phyloP scores from a whole-genome alignment of 2,329 filamentous ascomycete genomes.

The Fusarium sp. region DNA sequence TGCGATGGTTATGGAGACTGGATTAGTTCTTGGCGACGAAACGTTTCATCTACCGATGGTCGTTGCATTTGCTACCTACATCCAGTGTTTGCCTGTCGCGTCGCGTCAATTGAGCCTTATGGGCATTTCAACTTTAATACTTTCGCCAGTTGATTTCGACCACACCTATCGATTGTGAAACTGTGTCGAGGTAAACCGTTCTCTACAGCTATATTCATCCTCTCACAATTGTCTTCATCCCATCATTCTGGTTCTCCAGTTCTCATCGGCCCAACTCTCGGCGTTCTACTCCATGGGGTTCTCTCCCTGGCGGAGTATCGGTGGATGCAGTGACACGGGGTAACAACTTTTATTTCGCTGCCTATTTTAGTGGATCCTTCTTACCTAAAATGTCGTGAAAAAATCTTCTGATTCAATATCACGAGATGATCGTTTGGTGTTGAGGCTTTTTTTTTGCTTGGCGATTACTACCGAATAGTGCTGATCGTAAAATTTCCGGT shows the following conservation, averaged over 20 bases:
- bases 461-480: not conserved
- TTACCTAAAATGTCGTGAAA: not conserved
- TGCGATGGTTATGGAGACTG: not conserved
- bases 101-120: not conserved
- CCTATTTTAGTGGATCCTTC: slow-evolving; percentile 1
- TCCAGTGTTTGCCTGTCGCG: not conserved
- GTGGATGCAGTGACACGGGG: slow-evolving; percentile 3
- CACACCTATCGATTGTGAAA: rapidly evolving
- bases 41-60: not conserved
- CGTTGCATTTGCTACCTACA: too few relatives aligned
- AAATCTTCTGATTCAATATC: slow-evolving; percentile 2
- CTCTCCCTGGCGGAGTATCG: not conserved
- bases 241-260: not conserved
- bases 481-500: not conserved
- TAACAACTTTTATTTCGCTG: slow-evolving; percentile 14
- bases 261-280: slow-evolving; percentile 12
- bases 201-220: rapidly evolving
- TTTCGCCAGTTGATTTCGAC: rapidly evolving
- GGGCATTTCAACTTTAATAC: rapidly evolving
- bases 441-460: slow-evolving; percentile 1
- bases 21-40: not conserved
- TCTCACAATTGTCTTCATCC: rapidly evolving
- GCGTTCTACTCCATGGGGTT: slow-evolving; percentile 18
- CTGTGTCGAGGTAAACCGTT: too few relatives aligned
- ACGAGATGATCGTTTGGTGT: not conserved